Conservation (phyloP, 257 asterid genomes). For the Fraxinus americana region DNA sequence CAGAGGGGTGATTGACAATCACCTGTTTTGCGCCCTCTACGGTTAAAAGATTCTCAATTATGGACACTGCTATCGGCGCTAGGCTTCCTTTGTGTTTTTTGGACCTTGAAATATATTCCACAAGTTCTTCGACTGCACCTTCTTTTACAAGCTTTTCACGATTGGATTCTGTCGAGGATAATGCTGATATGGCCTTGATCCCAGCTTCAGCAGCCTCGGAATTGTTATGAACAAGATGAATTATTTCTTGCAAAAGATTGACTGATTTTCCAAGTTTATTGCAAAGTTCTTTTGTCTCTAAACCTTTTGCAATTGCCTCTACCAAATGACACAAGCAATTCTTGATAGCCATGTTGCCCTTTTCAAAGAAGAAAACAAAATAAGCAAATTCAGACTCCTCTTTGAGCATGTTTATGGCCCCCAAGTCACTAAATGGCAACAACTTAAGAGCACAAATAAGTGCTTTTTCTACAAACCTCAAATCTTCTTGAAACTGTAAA, state of each 20-base stretch:
- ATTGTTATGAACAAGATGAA: slow-evolving; percentile 7
- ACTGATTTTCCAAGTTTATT: slow-evolving; percentile 36
- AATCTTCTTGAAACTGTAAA: slow-evolving; percentile 2
- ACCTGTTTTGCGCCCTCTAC: slow-evolving; percentile 30
- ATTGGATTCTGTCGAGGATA: slow-evolving; percentile 29
- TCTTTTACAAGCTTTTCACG: slow-evolving; percentile 27
- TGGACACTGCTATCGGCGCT: slow-evolving; percentile 36
- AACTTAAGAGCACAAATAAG: slow-evolving; percentile 36
- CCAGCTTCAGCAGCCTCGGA: slow-evolving; percentile 33
- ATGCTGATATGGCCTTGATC: slow-evolving; percentile 38
- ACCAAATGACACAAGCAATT: slow-evolving; percentile 42
- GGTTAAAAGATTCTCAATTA: slow-evolving; percentile 39
- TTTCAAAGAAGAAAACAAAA: slow-evolving; percentile 32
- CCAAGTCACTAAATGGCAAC: slow-evolving; percentile 44
- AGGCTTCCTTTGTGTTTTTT: slow-evolving; percentile 22
- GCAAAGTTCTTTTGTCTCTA: slow-evolving; percentile 29
- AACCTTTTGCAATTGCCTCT: slow-evolving; percentile 39
- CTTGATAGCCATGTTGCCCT: slow-evolving; percentile 39
- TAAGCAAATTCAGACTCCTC: slow-evolving; percentile 25
- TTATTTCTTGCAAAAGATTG: slow-evolving; percentile 19
- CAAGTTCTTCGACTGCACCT: slow-evolving; percentile 37
- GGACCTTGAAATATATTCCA: slow-evolving; percentile 25
- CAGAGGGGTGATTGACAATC: slow-evolving; percentile 29
- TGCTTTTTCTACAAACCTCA: slow-evolving; percentile 38
- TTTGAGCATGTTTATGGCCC: slow-evolving; percentile 34